These are phyloP conservation scores for Bipolaris oryzae DNA, from an alignment of 2,329 filamentous ascomycete species.

Conservation along the genomic window DNA sequence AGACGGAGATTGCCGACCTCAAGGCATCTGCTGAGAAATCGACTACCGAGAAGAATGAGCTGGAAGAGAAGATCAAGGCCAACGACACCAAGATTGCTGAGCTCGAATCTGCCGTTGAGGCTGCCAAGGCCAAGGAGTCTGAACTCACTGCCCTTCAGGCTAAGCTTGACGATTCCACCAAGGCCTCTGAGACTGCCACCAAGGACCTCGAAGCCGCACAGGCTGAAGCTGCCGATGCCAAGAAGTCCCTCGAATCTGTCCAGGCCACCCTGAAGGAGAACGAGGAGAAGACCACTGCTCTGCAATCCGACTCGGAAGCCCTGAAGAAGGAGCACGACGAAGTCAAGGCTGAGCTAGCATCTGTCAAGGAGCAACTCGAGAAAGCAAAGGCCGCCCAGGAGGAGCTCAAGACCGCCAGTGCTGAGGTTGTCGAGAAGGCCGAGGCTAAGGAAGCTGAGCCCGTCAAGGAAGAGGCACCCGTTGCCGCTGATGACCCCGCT, in stretches of 20 bases:
- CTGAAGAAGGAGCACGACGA: constrained; percentile 28
- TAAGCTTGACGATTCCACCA: constrained; percentile 24
- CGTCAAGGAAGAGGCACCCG: constrained; percentile 7
- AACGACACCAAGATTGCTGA: constrained; percentile 32
- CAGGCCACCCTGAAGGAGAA: constrained; percentile 22
- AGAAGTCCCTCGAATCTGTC: constrained; percentile 16
- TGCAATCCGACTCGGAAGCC: constrained; percentile 21
- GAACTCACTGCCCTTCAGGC: constrained; percentile 25
- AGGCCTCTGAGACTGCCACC: constrained; percentile 18
- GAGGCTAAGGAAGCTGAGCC: constrained; percentile 24
- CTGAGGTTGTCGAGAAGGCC: constrained; percentile 25
- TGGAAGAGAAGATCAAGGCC: constrained; percentile 33
- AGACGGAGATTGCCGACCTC: constrained; percentile 29
- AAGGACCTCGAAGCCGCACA: constrained; percentile 28
- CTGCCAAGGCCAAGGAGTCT: constrained; percentile 24
- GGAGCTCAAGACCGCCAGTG: constrained; percentile 24
- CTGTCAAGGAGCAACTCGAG: constrained; percentile 28
- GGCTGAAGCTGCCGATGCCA: constrained; percentile 21
- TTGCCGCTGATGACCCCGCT: constrained; percentile 4
- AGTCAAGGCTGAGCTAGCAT: constrained; percentile 27
- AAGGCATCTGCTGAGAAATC: constrained; percentile 33
- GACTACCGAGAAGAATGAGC: constrained; percentile 26
- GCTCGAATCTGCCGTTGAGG: constrained; percentile 25
- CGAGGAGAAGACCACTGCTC: constrained; percentile 21
- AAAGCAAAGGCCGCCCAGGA: constrained; percentile 26